phyloP scores from a whole-genome alignment of 768 basidiomycete genomes.

The Suillus variegatus region DNA sequence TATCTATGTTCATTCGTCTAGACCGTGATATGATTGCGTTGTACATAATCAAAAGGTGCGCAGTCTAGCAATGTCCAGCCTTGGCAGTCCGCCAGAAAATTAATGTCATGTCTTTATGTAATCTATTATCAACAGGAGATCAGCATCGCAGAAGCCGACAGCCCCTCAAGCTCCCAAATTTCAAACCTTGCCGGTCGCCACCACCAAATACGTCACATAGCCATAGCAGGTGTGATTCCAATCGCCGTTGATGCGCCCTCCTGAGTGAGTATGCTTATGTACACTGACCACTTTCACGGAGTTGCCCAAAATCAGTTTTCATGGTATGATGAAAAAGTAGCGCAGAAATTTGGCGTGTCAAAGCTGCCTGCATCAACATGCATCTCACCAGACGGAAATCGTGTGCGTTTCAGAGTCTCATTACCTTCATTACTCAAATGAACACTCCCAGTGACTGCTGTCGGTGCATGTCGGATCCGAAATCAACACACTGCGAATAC shows the following conservation, averaged over 20 bases:
- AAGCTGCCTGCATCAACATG: not conserved
- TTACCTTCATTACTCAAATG: not conserved
- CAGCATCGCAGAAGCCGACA: too few relatives aligned
- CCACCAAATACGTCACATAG: too few relatives aligned
- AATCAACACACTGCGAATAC: not conserved
- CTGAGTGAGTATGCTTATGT: not conserved
- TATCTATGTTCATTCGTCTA: not conserved
- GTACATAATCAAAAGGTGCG: not conserved
- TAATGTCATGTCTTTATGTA: not conserved
- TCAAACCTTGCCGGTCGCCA: too few relatives aligned
- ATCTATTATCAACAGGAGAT: not conserved
- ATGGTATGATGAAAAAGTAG: not conserved
- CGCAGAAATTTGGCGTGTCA: not conserved
- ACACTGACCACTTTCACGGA: not conserved
- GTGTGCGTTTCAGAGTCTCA: not conserved
- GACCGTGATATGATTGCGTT: not conserved
- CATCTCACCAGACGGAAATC: not conserved
- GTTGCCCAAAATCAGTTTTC: not conserved
- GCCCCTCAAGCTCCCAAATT: too few relatives aligned
- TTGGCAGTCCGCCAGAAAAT: not conserved
- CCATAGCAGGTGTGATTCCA: too few relatives aligned
- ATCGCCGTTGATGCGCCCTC: not conserved
- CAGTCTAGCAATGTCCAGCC: not conserved
- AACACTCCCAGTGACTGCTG: not conserved
- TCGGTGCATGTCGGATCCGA: not conserved